Evolutionary conservation across 805 yeast genomes (phyloP).

Genomic region (Sugiyamaella floridensis): DNA sequence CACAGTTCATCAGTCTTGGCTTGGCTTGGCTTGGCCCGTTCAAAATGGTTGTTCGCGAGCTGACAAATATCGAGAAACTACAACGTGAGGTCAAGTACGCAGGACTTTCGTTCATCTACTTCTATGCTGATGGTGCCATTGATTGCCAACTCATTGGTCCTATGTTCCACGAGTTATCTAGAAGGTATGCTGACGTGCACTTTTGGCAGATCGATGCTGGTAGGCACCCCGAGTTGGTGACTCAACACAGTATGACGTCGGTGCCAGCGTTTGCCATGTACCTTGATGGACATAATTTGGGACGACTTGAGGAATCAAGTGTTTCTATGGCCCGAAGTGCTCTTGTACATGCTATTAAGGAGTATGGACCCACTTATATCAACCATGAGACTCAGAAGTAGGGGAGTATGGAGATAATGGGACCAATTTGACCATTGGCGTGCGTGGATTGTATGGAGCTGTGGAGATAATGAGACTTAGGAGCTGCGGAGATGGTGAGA

Average conservation of each 20-base stretch:
- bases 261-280: constrained; percentile 5
- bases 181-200: not conserved
- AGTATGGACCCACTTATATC: not conserved
- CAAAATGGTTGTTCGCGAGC: not conserved
- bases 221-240: constrained; percentile 1
- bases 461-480: no score
- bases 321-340: not conserved
- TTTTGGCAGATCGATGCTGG: not conserved
- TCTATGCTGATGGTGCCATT: not conserved
- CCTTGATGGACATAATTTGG: constrained; percentile 5
- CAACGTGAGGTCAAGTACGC: not conserved
- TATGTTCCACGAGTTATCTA: constrained; percentile 1
- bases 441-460: no score
- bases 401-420: no score
- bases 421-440: no score
- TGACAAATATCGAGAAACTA: not conserved
- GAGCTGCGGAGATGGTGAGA: no score
- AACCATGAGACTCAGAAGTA: not conserved
- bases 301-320: constrained; percentile 1
- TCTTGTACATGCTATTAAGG: not conserved
- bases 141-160: constrained; percentile 2
- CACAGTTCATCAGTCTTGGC: not conserved
- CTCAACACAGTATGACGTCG: not conserved
- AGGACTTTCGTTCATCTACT: constrained; percentile 2
- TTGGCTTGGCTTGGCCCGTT: not conserved